Percentiles rank a stretch among this genome's conserved stretches.
Conservation (phyloP, 1,284 basidiomycete species). For the Pulveroboletus sp. region DNA sequence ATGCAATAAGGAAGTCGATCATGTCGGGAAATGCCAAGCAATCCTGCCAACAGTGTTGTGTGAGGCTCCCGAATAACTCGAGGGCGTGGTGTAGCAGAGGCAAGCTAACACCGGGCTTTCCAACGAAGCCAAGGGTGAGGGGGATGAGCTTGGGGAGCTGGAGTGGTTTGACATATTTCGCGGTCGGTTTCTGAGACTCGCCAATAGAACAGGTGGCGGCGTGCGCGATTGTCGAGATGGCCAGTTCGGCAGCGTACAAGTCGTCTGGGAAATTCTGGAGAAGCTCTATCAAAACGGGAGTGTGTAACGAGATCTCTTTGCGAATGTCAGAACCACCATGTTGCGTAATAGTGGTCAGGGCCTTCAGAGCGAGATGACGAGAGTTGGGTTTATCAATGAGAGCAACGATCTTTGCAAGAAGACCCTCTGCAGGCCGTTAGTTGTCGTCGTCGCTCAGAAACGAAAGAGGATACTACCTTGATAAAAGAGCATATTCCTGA, state of each 20-base stretch:
- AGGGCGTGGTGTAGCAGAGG: constrained; percentile 54
- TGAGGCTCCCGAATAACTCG: constrained; percentile 45
- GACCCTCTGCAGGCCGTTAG: constrained; percentile 39
- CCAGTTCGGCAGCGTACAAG: constrained; percentile 48
- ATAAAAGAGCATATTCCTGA: constrained; percentile 54
- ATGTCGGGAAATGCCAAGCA: constrained; percentile 46
- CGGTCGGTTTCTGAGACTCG: constrained; percentile 39
- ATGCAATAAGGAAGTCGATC: constrained; percentile 53
- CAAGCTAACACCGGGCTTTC: constrained; percentile 45
- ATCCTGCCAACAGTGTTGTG: constrained; percentile 46
- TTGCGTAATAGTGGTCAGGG: constrained; percentile 59
- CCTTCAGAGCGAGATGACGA: constrained; percentile 53
- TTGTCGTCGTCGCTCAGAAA: too few relatives aligned
- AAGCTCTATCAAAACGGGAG: constrained; percentile 44
- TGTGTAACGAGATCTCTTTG: constrained; percentile 50
- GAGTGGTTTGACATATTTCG: constrained; percentile 42
- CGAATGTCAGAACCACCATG: constrained; percentile 56
- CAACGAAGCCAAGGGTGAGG: constrained; percentile 47
- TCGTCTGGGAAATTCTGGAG: constrained; percentile 54
- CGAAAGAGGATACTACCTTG: too few relatives aligned
- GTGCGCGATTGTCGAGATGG: constrained; percentile 55
- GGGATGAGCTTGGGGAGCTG: constrained; percentile 41
- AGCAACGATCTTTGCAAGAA: constrained; percentile 54
- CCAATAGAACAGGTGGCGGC: constrained; percentile 48
- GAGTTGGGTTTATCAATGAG: constrained; percentile 49